These are phyloP conservation scores for Paramecium tetraurelia DNA, from an alignment of 73 alveolate species.

Conservation along the genomic window DNA sequence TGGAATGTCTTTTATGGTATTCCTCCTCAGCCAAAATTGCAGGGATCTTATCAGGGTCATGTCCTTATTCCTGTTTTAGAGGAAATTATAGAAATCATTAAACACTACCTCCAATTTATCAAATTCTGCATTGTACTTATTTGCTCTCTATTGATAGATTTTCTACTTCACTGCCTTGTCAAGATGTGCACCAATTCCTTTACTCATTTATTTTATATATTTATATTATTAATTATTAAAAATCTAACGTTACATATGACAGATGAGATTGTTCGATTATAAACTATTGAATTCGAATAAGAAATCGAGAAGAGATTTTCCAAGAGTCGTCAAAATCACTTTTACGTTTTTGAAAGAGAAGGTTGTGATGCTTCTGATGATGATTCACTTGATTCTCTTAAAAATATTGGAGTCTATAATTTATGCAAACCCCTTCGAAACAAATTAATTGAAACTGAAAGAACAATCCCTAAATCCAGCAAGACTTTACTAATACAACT, in stretches of 20 bases:
- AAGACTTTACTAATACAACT: background rate
- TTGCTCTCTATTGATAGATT: constrained; percentile 51
- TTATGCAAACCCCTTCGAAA: background rate
- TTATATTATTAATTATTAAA: background rate
- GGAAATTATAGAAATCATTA: background rate
- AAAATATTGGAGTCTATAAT: background rate
- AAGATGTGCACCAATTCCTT: constrained; percentile 57
- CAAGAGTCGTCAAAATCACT: background rate
- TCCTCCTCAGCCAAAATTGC: constrained; percentile 37
- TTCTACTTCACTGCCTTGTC: constrained; percentile 49
- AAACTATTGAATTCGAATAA: background rate
- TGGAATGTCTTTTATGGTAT: constrained; percentile 56
- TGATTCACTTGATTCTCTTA: background rate
- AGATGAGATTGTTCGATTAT: background rate
- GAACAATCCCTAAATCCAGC: background rate
- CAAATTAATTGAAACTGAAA: background rate
- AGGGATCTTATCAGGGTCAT: constrained; percentile 61
- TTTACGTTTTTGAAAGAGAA: background rate
- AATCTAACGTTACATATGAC: background rate
- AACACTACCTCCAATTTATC: constrained; percentile 48
- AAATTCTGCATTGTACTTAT: constrained; percentile 52
- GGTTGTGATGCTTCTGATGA: background rate
- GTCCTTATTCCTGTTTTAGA: constrained; percentile 47
- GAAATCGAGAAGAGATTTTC: background rate
- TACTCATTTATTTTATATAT: constrained; percentile 11